phyloP scores from a whole-genome alignment of 106 monocot genomes.

The Acanthochlamys bracteata region DNA sequence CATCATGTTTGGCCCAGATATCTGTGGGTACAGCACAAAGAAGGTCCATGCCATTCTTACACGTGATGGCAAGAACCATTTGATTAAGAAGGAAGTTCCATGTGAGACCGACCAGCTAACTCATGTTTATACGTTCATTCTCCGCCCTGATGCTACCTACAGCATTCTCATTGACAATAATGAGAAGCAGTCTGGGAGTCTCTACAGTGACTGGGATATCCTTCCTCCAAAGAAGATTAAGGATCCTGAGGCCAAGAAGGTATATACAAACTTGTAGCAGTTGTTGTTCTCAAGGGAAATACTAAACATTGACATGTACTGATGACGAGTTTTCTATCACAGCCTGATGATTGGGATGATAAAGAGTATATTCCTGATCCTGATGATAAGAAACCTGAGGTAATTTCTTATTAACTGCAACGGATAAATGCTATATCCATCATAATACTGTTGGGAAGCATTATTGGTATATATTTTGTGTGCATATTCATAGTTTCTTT shows the following conservation, averaged over 20 bases:
- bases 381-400: slow-evolving; percentile 66
- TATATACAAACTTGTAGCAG: neutral
- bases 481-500: too few species aligned
- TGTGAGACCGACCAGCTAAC: slow-evolving; percentile 48
- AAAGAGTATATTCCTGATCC: slow-evolving; percentile 53
- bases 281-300: too few species aligned
- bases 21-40: slow-evolving; percentile 34
- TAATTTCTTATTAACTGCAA: slow-evolving; percentile 7
- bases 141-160: slow-evolving; percentile 42
- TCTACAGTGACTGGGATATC: slow-evolving; percentile 43
- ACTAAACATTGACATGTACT: neutral
- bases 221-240: slow-evolving; percentile 55
- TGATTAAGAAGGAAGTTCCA: slow-evolving; percentile 47
- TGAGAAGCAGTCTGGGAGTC: slow-evolving; percentile 43
- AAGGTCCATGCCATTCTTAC: slow-evolving; percentile 50
- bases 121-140: slow-evolving; percentile 51
- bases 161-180: slow-evolving; percentile 52
- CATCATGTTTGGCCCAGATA: slow-evolving; percentile 57
- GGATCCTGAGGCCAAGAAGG: slow-evolving; percentile 76
- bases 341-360: slow-evolving; percentile 84
- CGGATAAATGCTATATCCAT: too few species aligned
- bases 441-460: too few species aligned
- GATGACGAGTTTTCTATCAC: neutral
- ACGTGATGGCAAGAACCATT: slow-evolving; percentile 37
- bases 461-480: too few species aligned